Conservation (phyloP, 2,329 filamentous ascomycete genomes). For the Botrytis fragariae region DNA sequence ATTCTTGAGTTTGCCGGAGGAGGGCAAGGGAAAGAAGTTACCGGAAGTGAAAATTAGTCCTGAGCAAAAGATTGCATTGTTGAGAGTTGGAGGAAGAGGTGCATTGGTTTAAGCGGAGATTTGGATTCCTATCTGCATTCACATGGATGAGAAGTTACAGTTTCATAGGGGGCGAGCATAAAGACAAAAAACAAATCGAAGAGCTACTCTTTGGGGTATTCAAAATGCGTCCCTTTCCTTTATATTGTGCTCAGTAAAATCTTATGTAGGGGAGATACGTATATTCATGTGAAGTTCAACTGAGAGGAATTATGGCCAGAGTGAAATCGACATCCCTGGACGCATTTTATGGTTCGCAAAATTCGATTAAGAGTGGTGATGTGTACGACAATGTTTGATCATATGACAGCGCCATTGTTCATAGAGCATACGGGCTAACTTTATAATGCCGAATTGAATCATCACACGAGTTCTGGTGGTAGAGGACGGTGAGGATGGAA, state of each 20-base stretch:
- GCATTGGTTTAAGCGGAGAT: slow-evolving; percentile 22
- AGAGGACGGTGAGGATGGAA: not conserved
- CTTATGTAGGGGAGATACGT: not conserved
- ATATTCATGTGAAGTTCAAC: not conserved
- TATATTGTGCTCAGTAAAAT: not conserved
- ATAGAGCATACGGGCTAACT: not conserved
- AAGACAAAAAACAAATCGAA: not conserved
- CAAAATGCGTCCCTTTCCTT: not conserved
- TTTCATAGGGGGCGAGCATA: not conserved
- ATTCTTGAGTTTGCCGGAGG: slow-evolving; percentile 31
- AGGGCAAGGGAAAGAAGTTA: slow-evolving; percentile 34
- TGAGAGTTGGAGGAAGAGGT: slow-evolving; percentile 32
- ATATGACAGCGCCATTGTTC: not conserved
- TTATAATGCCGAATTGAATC: not conserved
- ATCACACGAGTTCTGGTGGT: not conserved
- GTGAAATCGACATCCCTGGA: not conserved
- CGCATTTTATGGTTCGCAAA: not conserved
- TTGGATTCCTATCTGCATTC: not conserved
- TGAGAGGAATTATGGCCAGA: not conserved
- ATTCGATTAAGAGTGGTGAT: not conserved
- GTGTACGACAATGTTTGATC: not conserved
- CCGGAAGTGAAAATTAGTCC: slow-evolving; percentile 21
- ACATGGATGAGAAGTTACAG: not conserved
- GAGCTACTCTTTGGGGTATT: not conserved
- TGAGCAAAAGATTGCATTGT: slow-evolving; percentile 29